phyloP scores from a whole-genome alignment of 1,284 basidiomycete genomes.

The Boletellus sp. region DNA sequence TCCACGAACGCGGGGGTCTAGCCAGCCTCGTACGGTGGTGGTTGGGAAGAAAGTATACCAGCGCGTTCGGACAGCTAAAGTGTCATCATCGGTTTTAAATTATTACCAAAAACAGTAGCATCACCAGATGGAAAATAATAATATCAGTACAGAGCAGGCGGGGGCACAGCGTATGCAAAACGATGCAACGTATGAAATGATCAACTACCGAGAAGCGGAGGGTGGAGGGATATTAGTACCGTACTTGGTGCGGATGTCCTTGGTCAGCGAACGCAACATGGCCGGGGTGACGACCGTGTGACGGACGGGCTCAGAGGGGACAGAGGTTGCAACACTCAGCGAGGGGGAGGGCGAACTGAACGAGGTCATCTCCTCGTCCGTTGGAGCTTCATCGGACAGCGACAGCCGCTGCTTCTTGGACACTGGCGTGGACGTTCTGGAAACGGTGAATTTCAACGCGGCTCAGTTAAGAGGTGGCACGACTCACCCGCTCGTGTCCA shows the following conservation, averaged over 20 bases:
- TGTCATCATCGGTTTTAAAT: background rate
- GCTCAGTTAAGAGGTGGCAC: background rate
- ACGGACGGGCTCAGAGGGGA: slow-evolving; percentile 26
- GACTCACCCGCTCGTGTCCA: slow-evolving; percentile 23
- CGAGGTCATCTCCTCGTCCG: slow-evolving; percentile 25
- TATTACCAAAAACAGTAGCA: slow-evolving; percentile 20
- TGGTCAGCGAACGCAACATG: slow-evolving; percentile 67
- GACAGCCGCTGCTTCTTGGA: slow-evolving; percentile 45
- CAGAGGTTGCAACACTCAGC: slow-evolving; percentile 37
- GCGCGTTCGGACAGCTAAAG: no score
- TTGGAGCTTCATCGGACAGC: slow-evolving; percentile 27
- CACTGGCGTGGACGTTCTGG: slow-evolving; percentile 26
- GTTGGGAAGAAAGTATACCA: slow-evolving; percentile 11
- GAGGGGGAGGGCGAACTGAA: slow-evolving; percentile 34
- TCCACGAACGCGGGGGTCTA: background rate
- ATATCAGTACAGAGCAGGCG: background rate
- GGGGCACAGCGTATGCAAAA: background rate
- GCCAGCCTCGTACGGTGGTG: slow-evolving; percentile 8
- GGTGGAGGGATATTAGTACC: slow-evolving; percentile 7
- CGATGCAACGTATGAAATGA: background rate
- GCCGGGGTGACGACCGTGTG: slow-evolving; percentile 51
- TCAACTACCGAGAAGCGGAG: slow-evolving; percentile 8
- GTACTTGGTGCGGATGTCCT: slow-evolving; percentile 57
- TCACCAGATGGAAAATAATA: background rate
- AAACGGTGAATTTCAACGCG: slow-evolving; percentile 1